phyloP scores from a whole-genome alignment of 768 basidiomycete species.

The Rhizopogon roseolus region DNA sequence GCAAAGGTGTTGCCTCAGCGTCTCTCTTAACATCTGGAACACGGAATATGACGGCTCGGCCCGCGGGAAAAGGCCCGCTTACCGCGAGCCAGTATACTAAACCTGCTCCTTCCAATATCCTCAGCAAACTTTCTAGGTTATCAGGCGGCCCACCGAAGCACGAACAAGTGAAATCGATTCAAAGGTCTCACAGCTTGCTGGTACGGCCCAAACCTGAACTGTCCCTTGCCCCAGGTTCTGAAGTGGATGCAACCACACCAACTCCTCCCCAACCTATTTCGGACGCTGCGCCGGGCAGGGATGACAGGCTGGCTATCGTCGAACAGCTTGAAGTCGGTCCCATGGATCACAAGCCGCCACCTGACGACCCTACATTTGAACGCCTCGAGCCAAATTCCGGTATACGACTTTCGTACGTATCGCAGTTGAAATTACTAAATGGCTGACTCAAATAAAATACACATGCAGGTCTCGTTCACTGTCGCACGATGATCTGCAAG shows the following conservation, averaged over 20 bases:
- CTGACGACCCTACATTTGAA: slow-evolving; percentile 74
- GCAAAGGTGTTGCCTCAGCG: slow-evolving; percentile 6
- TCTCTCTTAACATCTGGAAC: slow-evolving; percentile 12
- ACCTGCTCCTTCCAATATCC: slow-evolving; percentile 47
- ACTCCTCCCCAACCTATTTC: slow-evolving; percentile 2
- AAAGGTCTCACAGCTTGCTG: slow-evolving; percentile 22
- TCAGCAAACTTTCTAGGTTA: slow-evolving; percentile 45
- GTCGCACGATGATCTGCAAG: slow-evolving; percentile 73
- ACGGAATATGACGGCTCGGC: not conserved
- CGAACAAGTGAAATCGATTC: slow-evolving; percentile 20
- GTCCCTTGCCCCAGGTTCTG: not conserved
- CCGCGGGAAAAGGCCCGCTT: not conserved
- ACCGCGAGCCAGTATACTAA: slow-evolving; percentile 14
- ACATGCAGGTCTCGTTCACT: slow-evolving; percentile 60
- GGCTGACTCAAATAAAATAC: not conserved
- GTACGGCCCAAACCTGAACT: slow-evolving; percentile 10
- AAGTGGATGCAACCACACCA: slow-evolving; percentile 6
- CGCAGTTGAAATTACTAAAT: not conserved
- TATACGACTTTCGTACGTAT: slow-evolving; percentile 73
- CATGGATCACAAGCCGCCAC: slow-evolving; percentile 61
- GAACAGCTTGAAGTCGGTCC: slow-evolving; percentile 81
- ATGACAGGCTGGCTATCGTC: slow-evolving; percentile 64
- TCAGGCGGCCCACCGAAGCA: slow-evolving; percentile 15
- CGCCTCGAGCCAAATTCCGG: slow-evolving; percentile 87
- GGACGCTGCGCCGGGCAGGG: slow-evolving; percentile 27